Evolutionary conservation across 2,329 filamentous ascomycete species (phyloP).

Genomic region (Microascus cirrosus): DNA sequence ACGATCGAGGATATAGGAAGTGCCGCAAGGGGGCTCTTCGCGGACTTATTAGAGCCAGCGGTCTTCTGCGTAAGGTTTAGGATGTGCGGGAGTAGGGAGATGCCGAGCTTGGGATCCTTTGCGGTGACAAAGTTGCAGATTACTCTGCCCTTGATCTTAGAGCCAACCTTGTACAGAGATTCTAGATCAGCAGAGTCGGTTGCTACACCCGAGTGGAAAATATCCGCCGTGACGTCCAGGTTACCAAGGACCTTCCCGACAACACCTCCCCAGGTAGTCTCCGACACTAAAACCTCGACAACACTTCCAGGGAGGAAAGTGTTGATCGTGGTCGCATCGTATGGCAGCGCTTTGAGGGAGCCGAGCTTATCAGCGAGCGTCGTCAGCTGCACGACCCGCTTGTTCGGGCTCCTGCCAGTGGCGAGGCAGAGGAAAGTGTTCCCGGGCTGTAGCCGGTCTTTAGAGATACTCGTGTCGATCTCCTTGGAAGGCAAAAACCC

Average conservation of each 20-base stretch:
- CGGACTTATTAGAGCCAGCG: constrained; percentile 24
- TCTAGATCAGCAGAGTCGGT: constrained; percentile 59
- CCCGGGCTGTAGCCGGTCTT: constrained; percentile 66
- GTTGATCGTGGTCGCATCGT: constrained; percentile 75
- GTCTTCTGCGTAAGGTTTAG: constrained; percentile 45
- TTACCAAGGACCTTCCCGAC: constrained; percentile 86
- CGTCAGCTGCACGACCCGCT: constrained; percentile 80
- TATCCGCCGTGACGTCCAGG: constrained; percentile 80
- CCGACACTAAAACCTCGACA: constrained; percentile 72
- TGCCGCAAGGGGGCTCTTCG: constrained; percentile 39
- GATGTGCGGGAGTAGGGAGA: constrained; percentile 82
- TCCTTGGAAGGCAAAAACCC: constrained; percentile 84
- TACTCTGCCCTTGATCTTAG: constrained; percentile 75
- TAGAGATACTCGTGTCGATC: constrained; percentile 52
- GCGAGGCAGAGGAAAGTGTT: constrained; percentile 77
- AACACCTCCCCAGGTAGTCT: constrained; percentile 64
- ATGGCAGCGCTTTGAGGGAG: constrained; percentile 53
- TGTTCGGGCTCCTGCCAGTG: constrained; percentile 60
- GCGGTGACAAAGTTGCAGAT: constrained; percentile 77
- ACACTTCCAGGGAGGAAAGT: constrained; percentile 86
- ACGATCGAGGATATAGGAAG: constrained; percentile 66
- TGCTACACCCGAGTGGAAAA: constrained; percentile 76
- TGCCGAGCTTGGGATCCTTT: constrained; percentile 71
- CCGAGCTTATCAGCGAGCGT: constrained; percentile 60
- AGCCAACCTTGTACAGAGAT: constrained; percentile 70